These are phyloP conservation scores for Metschnikowia orientalis DNA, from an alignment of 805 yeast species.

Conservation along the genomic window DNA sequence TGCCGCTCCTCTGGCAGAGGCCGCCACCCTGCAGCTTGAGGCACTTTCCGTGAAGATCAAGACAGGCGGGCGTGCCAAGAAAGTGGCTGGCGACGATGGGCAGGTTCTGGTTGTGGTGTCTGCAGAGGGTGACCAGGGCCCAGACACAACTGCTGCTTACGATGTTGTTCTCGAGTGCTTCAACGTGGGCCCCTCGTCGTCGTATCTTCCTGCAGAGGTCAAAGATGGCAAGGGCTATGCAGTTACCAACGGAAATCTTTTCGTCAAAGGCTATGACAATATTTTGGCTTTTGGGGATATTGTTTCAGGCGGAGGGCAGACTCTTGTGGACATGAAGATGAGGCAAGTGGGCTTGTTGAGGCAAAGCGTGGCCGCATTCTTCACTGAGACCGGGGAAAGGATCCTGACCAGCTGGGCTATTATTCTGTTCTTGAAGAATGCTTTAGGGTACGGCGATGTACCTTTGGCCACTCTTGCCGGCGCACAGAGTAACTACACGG, in stretches of 20 bases:
- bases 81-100: conserved; percentile 13
- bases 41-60: conserved; percentile 15
- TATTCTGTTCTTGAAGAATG: not conserved
- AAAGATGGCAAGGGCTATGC: conserved; percentile 28
- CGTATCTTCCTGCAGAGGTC: conserved; percentile 23
- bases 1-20: conserved; percentile 2
- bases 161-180: conserved; percentile 30
- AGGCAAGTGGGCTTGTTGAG: conserved; percentile 20
- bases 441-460: conserved; percentile 1
- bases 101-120: not conserved
- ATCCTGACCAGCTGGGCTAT: not conserved
- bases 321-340: conserved; percentile 25
- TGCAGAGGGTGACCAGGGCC: not conserved
- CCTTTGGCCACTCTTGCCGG: not conserved
- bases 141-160: conserved; percentile 11
- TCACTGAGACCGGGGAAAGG: not conserved
- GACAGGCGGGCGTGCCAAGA: conserved; percentile 5
- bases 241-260: conserved; percentile 23
- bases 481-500: conserved; percentile 1
- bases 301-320: conserved; percentile 18
- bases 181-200: conserved; percentile 29
- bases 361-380: conserved; percentile 6
- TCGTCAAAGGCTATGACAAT: conserved; percentile 22
- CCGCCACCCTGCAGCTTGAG: conserved; percentile 10
- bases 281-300: conserved; percentile 38